Base-by-base conservation (phyloP, 371 early-diverging fungal genomes). In the Haplosporangium sp. region DNA sequence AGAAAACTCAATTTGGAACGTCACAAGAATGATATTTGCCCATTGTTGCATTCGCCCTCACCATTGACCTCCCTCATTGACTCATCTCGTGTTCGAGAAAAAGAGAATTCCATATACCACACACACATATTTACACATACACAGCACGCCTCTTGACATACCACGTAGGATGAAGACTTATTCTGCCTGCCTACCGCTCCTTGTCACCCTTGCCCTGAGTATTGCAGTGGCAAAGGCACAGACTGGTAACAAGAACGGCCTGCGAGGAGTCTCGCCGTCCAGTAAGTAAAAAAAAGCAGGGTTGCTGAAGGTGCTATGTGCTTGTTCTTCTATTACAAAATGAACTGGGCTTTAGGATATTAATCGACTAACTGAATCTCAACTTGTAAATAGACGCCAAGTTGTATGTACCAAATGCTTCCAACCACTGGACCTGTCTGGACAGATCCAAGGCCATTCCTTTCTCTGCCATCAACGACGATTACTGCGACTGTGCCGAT, bases 401-500 rank as follows among this genome's bases (percentile, higher is more conserved):
- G 36, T 54, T 83, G 64, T 86, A 86, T 55, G 40, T 73, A 46
- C 76, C 86, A 18, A 70, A 80, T 36, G 62, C 45, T 13, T 73
- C 74, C 13, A 74, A 83, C 4, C 74, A 81, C 10, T 96, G 94
- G 87, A 80, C 61, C 6, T 97, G 97, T 75, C 84, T 95, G 36
- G 95, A 96, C 71, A 88, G 90, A 7, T 89, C 91, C 2, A 85
- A 86, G 59, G 70, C 65, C 10, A 92, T 97, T 37, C 86, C 92
- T 1, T 88, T 86, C 64, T 67, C 84, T 2, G 89, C 92, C 1
- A 90, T 98, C 29, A 98, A 98, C 64, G 98, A 97, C 75, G 96
- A 97, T 73, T 98, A 95, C 72, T 98, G 98, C 82, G 98, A 98
- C 83, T 98, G 98, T 69, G 68, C 83, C 46, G 98, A 98, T 80